A percentile compares a stretch with the other conserved stretches of the same genome.
phyloP scores from a whole-genome alignment of 257 asterid genomes.

The Ajuga chamaepitys region DNA sequence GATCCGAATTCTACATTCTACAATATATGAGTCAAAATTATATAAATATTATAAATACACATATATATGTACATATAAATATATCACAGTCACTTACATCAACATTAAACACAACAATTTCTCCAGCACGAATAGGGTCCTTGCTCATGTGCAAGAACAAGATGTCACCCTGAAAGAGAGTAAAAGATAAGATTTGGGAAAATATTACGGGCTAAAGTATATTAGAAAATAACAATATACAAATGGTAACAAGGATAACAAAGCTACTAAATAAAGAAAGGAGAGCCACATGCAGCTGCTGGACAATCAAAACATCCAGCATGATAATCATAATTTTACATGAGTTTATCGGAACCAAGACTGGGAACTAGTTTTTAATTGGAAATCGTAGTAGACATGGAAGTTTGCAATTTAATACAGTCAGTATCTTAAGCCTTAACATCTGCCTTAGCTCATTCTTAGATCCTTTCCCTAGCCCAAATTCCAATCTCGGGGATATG shows the following conservation, averaged over 20 bases:
- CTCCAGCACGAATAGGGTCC: constrained; percentile 98
- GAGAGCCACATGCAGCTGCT: constrained; percentile 6
- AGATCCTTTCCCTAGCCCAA: neutral
- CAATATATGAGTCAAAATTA: neutral
- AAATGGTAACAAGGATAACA: neutral
- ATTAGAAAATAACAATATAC: neutral
- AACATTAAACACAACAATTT: constrained; percentile 92
- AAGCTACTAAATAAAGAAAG: neutral
- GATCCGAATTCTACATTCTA: neutral
- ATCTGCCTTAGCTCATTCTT: neutral
- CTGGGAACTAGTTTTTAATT: neutral
- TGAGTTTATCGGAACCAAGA: neutral
- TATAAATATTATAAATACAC: too few species aligned
- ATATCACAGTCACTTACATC: constrained; percentile 50
- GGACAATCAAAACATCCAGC: neutral
- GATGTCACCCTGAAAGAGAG: constrained; percentile 88
- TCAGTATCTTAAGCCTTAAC: neutral
- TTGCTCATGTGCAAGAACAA: constrained; percentile 93
- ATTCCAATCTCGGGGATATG: too few species aligned
- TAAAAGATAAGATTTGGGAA: constrained; percentile 3
- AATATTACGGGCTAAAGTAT: neutral
- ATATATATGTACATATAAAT: too few species aligned
- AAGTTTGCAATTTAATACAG: neutral
- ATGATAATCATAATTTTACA: neutral
- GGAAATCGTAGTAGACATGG: neutral